Evolutionary conservation across 495 filamentous ascomycete genomes (phyloP).

Genomic region (Penicillium verhagenii): DNA sequence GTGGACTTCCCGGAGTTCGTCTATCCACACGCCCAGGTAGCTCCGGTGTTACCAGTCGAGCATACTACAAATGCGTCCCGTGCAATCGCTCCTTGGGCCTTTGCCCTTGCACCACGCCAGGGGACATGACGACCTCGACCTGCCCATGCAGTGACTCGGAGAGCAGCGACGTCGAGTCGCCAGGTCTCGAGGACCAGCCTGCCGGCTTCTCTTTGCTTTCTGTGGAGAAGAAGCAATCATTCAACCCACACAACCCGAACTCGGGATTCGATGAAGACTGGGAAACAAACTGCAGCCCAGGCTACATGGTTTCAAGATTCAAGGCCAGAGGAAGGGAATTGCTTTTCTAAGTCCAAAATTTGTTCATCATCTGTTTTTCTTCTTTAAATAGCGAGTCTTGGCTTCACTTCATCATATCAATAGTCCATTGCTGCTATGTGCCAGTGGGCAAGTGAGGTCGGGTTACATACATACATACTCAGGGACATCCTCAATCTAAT

Average conservation of each 20-base stretch:
- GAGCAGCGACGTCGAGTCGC: constrained; percentile 4
- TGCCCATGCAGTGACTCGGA: constrained; percentile 7
- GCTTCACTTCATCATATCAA: background rate
- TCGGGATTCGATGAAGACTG: constrained; percentile 15
- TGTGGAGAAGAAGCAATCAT: background rate
- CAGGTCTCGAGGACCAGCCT: constrained; percentile 3
- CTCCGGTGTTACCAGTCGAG: constrained; percentile 1
- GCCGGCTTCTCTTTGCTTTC: constrained; percentile 5
- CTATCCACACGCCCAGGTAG: constrained; percentile 5
- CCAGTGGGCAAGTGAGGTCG: background rate
- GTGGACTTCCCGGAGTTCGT: constrained; percentile 13
- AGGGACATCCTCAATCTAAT: background rate
- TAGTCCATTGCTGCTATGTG: background rate
- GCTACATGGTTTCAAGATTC: constrained; percentile 13
- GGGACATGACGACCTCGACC: constrained; percentile 9
- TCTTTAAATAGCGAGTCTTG: background rate
- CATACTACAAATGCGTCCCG: constrained; percentile 15
- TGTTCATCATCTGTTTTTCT: background rate
- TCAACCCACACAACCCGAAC: constrained; percentile 12
- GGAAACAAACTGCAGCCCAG: constrained; percentile 15
- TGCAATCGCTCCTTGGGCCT: constrained; percentile 14
- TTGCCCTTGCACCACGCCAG: constrained; percentile 14
- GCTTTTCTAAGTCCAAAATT: background rate
- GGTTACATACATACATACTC: too few species aligned
- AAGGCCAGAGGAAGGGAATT: constrained; percentile 11